A percentile compares a stretch with the other conserved stretches of the same genome.
These are phyloP conservation scores for Pisolithus tinctorius DNA, from an alignment of 768 basidiomycete species.

Conservation along the genomic window DNA sequence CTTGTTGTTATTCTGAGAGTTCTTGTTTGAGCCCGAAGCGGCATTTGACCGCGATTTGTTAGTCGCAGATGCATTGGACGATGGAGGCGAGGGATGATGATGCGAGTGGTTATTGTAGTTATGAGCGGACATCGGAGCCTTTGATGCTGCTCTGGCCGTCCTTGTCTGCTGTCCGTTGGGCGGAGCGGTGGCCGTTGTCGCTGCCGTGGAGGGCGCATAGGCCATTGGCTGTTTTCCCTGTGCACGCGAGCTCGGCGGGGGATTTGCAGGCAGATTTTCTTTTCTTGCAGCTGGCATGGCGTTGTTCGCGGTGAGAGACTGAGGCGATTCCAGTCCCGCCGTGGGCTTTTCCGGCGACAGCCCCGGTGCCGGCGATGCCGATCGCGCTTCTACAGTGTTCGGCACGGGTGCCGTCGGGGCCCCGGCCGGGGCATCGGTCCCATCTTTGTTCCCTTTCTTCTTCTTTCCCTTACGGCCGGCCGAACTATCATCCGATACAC, in stretches of 20 bases:
- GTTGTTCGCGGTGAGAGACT: conserved; percentile 35
- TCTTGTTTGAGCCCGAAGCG: conserved; percentile 18
- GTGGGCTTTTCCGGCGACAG: conserved; percentile 29
- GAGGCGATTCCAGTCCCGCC: conserved; percentile 32
- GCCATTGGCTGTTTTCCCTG: conserved; percentile 93
- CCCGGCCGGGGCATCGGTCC: conserved; percentile 15
- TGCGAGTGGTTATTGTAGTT: conserved; percentile 44
- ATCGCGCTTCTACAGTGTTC: conserved; percentile 20
- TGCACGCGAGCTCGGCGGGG: conserved; percentile 71
- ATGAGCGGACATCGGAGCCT: conserved; percentile 49
- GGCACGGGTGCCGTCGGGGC: conserved; percentile 24
- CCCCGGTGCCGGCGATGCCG: conserved; percentile 27
- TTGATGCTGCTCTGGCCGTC: conserved; percentile 47
- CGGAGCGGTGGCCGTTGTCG: conserved; percentile 26
- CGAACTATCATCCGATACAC: conserved; percentile 10
- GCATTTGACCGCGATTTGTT: conserved; percentile 27
- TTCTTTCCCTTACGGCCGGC: conserved; percentile 21
- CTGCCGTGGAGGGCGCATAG: conserved; percentile 36
- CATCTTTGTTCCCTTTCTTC: conserved; percentile 42
- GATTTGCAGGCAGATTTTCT: conserved; percentile 29
- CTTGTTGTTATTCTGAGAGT: conserved; percentile 54
- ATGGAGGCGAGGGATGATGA: conserved; percentile 46
- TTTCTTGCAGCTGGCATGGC: conserved; percentile 39
- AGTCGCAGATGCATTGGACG: conserved; percentile 28
- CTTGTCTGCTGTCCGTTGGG: conserved; percentile 28